These are phyloP conservation scores for Paspalum vaginatum DNA, from an alignment of 176 grass and related monocot genomes.

Conservation along the genomic window DNA sequence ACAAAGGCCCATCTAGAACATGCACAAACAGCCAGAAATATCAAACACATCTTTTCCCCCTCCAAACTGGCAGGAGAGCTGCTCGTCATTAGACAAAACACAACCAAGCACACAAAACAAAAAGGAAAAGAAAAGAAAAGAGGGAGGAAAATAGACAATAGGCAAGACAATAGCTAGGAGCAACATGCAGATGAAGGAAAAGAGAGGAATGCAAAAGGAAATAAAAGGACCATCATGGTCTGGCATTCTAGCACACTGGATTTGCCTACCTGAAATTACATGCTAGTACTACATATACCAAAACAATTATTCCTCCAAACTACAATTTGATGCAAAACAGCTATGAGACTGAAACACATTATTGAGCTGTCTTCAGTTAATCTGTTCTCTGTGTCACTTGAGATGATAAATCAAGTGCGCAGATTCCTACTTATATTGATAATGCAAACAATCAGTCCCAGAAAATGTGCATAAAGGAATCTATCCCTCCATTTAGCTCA, in stretches of 20 bases:
- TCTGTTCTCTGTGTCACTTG: too few relatives aligned
- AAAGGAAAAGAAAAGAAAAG: too few relatives aligned
- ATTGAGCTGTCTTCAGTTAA: too few relatives aligned
- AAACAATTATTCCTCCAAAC: not conserved
- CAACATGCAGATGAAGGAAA: too few relatives aligned
- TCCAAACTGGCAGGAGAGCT: not conserved
- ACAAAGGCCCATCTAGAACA: too few relatives aligned
- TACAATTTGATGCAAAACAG: too few relatives aligned
- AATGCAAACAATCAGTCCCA: not conserved
- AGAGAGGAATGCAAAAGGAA: too few relatives aligned
- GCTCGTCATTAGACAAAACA: not conserved
- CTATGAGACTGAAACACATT: too few relatives aligned
- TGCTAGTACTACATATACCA: not conserved
- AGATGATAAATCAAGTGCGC: not conserved
- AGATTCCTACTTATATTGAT: not conserved
- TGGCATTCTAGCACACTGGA: not conserved
- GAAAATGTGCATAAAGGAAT: constrained; percentile 27
- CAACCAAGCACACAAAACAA: not conserved
- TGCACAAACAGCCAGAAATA: too few relatives aligned
- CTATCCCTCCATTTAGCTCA: constrained; percentile 11
- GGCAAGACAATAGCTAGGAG: too few relatives aligned
- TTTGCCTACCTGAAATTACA: not conserved
- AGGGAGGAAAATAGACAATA: too few relatives aligned
- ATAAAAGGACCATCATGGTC: not conserved
- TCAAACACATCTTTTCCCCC: not conserved